These are phyloP conservation scores for Thielaviopsis euricoi DNA, from an alignment of 2,329 filamentous ascomycete genomes.

Conservation along the genomic window DNA sequence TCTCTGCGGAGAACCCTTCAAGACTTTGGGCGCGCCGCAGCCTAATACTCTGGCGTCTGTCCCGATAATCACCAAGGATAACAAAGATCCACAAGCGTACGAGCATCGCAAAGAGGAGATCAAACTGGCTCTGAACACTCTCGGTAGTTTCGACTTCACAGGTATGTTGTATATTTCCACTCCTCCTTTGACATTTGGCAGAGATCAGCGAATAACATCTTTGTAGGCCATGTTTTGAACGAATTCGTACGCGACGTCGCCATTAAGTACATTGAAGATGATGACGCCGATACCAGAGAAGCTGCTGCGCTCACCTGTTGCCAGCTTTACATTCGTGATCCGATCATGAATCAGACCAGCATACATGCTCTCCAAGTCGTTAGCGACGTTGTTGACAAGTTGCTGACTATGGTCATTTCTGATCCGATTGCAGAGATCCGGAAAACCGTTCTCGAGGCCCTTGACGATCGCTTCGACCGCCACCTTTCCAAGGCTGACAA, in stretches of 20 bases:
- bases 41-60: constrained; percentile 64
- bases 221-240: constrained; percentile 72
- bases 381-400: constrained; percentile 91
- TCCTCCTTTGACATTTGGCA: too few species aligned
- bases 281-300: constrained; percentile 83
- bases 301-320: constrained; percentile 94
- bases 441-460: constrained; percentile 68
- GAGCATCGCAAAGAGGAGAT: constrained; percentile 74
- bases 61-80: constrained; percentile 73
- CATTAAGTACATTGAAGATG: constrained; percentile 94
- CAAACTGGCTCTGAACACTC: constrained; percentile 79
- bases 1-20: constrained; percentile 80
- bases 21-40: constrained; percentile 78
- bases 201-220: neutral
- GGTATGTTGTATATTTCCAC: constrained; percentile 5
- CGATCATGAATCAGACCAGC: constrained; percentile 95
- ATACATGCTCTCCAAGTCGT: constrained; percentile 95
- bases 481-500: constrained; percentile 97
- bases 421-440: constrained; percentile 83
- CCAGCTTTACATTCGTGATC: constrained; percentile 90
- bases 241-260: constrained; percentile 98
- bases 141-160: constrained; percentile 95
- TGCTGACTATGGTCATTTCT: constrained; percentile 85
- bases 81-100: constrained; percentile 66
- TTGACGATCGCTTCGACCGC: constrained; percentile 87